Evolutionary conservation across 164 flowering plant species (phyloP).

Genomic region (Piper betle): DNA sequence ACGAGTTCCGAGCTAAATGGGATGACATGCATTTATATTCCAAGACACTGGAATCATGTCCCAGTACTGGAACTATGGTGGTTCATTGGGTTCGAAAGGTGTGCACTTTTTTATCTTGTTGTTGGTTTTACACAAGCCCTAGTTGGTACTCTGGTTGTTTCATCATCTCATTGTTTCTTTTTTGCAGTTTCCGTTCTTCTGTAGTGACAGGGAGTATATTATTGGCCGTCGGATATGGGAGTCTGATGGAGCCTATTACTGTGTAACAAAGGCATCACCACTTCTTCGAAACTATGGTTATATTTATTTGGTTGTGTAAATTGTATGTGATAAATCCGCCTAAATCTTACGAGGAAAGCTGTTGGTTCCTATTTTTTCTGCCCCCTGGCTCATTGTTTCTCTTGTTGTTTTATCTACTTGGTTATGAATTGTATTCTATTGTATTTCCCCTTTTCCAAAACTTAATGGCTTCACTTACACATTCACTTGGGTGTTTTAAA

Average conservation of each 20-base stretch:
- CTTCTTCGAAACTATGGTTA: not conserved
- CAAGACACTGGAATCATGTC: slow-evolving; percentile 42
- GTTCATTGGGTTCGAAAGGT: slow-evolving; percentile 81
- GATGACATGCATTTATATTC: slow-evolving; percentile 59
- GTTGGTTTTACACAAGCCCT: not conserved
- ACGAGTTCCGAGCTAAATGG: slow-evolving; percentile 58
- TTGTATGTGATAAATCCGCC: not conserved
- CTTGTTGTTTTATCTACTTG: too few species aligned
- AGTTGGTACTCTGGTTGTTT: not conserved
- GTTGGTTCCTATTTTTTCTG: too few species aligned
- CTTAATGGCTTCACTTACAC: too few species aligned
- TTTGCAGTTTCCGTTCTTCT: slow-evolving; percentile 67
- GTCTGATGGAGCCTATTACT: slow-evolving; percentile 42
- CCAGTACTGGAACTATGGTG: slow-evolving; percentile 59
- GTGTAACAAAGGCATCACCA: slow-evolving; percentile 54
- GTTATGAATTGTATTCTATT: too few species aligned
- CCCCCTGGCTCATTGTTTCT: too few species aligned
- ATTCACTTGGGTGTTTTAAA: too few species aligned
- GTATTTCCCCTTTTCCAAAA: too few species aligned
- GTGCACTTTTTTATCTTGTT: not conserved
- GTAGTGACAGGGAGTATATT: slow-evolving; percentile 61
- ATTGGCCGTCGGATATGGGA: slow-evolving; percentile 74
- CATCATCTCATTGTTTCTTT: slow-evolving; percentile 4
- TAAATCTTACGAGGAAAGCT: too few species aligned
- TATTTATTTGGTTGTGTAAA: too few species aligned